Conservation (phyloP, 2,329 filamentous ascomycete genomes). For the Talaromyces sp. region DNA sequence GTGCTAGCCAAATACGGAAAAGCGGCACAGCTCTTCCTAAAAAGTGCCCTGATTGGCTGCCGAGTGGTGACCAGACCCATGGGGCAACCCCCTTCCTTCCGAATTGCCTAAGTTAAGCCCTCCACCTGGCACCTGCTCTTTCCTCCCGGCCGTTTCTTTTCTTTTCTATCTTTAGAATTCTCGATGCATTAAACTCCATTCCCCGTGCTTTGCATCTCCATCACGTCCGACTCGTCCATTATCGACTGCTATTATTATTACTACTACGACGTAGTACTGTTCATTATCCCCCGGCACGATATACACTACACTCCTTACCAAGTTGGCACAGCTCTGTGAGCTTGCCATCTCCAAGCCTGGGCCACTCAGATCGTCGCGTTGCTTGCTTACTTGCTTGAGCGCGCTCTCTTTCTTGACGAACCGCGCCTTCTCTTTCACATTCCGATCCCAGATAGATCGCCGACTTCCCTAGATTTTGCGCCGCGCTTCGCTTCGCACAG, state of each 20-base stretch:
- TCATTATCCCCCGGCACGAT: too few relatives aligned
- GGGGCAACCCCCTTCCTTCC: not conserved
- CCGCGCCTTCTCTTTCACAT: not conserved
- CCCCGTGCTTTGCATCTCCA: constrained; percentile 20
- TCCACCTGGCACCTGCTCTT: constrained; percentile 12
- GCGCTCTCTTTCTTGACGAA: constrained; percentile 2
- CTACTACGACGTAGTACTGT: not conserved
- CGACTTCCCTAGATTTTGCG: constrained; percentile 4
- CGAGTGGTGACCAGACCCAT: not conserved
- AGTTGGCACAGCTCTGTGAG: constrained; percentile 11
- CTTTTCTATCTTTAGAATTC: constrained; percentile 34
- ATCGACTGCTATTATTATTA: constrained; percentile 2
- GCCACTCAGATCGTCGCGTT: constrained; percentile 13
- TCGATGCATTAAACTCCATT: constrained; percentile 21
- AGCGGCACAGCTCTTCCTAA: not conserved
- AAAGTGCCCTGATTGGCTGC: not conserved
- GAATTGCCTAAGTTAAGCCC: constrained; percentile 1
- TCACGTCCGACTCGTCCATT: constrained; percentile 17
- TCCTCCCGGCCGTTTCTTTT: constrained; percentile 16
- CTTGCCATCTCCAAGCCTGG: constrained; percentile 7
- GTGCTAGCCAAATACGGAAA: not conserved
- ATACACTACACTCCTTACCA: not conserved
- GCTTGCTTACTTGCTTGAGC: constrained; percentile 4
- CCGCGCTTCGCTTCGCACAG: constrained; percentile 2
- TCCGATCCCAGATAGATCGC: constrained; percentile 8